phyloP scores from a whole-genome alignment of 306 rosid species.

The Prunus davidiana region DNA sequence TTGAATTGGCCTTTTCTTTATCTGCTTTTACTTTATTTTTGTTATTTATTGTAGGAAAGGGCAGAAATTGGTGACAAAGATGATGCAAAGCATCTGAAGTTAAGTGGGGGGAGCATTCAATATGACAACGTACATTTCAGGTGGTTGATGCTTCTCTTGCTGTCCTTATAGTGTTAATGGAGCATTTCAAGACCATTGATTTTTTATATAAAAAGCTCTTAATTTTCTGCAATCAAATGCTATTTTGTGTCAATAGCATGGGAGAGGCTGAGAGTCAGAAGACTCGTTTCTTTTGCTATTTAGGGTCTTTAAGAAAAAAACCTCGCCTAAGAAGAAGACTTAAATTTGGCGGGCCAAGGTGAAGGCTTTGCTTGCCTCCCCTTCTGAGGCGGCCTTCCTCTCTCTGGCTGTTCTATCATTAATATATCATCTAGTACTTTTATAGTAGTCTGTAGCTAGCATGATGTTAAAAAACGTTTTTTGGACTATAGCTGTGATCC shows the following conservation, averaged over 20 bases:
- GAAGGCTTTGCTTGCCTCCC: not conserved
- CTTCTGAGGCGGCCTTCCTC: not conserved
- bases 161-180: not conserved
- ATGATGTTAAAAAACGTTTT: not conserved
- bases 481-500: not conserved
- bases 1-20: constrained; percentile 12
- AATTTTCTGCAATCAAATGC: not conserved
- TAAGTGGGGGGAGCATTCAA: constrained; percentile 69
- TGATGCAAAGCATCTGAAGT: constrained; percentile 59
- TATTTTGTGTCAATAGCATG: too few species aligned
- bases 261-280: not conserved
- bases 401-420: not conserved
- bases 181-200: not conserved
- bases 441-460: not conserved
- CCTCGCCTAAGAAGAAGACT: not conserved
- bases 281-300: not conserved
- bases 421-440: not conserved
- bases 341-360: not conserved
- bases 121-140: constrained; percentile 81
- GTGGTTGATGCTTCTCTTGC: constrained; percentile 34
- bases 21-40: constrained; percentile 7
- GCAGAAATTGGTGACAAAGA: constrained; percentile 70
- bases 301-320: not conserved
- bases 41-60: constrained; percentile 56
- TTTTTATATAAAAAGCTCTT: not conserved